Base-by-base conservation (phyloP, 2,329 filamentous ascomycete species). In the Pestalotiopsis sp. region DNA sequence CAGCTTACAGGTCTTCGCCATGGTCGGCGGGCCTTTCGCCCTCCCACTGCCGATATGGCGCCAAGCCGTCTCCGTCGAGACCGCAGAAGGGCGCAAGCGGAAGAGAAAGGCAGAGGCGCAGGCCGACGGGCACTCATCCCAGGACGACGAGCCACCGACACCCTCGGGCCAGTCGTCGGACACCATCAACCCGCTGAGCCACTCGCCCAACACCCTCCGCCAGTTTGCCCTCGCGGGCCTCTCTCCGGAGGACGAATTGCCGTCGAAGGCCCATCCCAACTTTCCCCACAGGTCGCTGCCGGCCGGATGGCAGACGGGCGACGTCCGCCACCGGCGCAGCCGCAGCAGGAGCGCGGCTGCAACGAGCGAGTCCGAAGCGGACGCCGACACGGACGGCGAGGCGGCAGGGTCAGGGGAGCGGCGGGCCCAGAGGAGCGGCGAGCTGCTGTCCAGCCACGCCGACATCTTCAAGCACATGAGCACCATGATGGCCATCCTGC, bases 401-500 rank as follows among this genome's bases (percentile, higher is more conserved):
- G 3, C 68, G 68, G 44, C 44, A 58, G 48, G 69, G n/a, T n/a
- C n/a, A n/a, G n/a, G n/a, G n/a, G n/a, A n/a, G 40, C 40, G 44
- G 44, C 17, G 7, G 17, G 17, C 44, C 44, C 17, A n/a, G 38
- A 13, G 62, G 17, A 66, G 64, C 5, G 17, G 66, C 39, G 66
- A 69, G 39, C 60, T 71, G 70, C 35, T 73, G 65, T 59, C 73
- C 71, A 69, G 70, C 14, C 68, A 71, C 24, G 68, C 76, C 67
- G 74, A 85, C 66, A 81, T 82, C 69, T 76, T 84, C 65, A 82
- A 81, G 20, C 91, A 94, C 78, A 78, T 95, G 4, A 84, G 87
- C 66, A 87, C 90, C 11, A 80, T 97, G 67, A 89, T 89, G 1
- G 85, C 90, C 3, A 83, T 94, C 20, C 80, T 96, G 72, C 91